phyloP scores from a whole-genome alignment of 352 stramenopile genomes.

The Thraustotheca clavata region DNA sequence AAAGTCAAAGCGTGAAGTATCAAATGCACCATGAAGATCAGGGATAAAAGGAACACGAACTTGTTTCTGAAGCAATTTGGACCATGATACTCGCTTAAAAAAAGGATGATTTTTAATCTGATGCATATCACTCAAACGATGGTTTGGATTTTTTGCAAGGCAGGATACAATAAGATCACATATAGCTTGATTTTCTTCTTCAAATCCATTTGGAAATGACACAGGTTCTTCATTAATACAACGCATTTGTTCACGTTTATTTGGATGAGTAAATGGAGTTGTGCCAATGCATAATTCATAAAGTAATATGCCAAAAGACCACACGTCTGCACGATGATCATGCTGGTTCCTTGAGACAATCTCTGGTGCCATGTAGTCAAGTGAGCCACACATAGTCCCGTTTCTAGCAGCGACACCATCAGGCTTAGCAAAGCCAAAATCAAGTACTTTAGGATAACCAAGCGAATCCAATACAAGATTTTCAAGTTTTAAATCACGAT shows the following conservation, averaged over 20 bases:
- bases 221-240: constrained; percentile 60
- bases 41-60: constrained; percentile 47
- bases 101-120: constrained; percentile 54
- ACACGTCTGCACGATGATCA: constrained; percentile 66
- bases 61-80: constrained; percentile 34
- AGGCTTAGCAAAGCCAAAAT: constrained; percentile 75
- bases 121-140: constrained; percentile 34
- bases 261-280: constrained; percentile 84
- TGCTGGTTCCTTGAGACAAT: constrained; percentile 52
- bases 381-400: constrained; percentile 63
- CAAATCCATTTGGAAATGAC: constrained; percentile 57
- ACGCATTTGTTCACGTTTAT: constrained; percentile 63
- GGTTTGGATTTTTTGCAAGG: constrained; percentile 45
- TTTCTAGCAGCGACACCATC: constrained; percentile 39
- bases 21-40: constrained; percentile 49
- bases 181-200: constrained; percentile 36
- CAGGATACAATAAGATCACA: constrained; percentile 50
- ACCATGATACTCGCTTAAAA: constrained; percentile 40
- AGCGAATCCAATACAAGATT: constrained; percentile 78
- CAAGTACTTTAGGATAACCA: constrained; percentile 83
- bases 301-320: constrained; percentile 80
- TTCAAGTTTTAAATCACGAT: constrained; percentile 87
- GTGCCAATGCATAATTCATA: constrained; percentile 79
- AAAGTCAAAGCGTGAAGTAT: constrained; percentile 61
- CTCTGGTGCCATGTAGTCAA: constrained; percentile 79